A percentile compares a stretch with the other conserved stretches of the same genome.
These are phyloP conservation scores for Ogataea nonfermentans DNA, from an alignment of 805 yeast genomes.

Conservation along the genomic window DNA sequence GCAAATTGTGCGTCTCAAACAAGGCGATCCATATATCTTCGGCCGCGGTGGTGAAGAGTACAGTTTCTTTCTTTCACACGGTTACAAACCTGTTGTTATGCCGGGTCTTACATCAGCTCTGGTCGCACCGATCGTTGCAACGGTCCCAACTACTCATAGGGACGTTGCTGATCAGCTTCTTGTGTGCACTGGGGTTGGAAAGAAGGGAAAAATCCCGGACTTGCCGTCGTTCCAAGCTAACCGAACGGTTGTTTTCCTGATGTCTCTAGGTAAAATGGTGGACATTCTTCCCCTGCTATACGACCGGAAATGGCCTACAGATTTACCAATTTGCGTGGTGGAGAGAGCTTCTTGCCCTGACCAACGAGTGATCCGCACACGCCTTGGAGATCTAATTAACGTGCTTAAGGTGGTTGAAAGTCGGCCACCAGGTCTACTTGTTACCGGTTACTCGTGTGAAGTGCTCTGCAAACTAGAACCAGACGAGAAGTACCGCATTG, in stretches of 20 bases:
- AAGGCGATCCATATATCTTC: conserved; percentile 95
- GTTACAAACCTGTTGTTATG: conserved; percentile 68
- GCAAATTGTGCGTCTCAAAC: conserved; percentile 84
- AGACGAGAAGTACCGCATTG: conserved; percentile 23
- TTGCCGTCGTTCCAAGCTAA: conserved; percentile 70
- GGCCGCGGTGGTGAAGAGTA: conserved; percentile 97
- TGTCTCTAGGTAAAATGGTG: conserved; percentile 80
- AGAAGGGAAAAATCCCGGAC: conserved; percentile 76
- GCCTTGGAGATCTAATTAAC: conserved; percentile 59
- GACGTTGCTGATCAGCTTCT: conserved; percentile 90
- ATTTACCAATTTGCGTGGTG: conserved; percentile 77
- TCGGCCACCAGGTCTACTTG: conserved; percentile 88
- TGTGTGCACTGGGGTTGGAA: conserved; percentile 92
- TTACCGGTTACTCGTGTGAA: conserved; percentile 74
- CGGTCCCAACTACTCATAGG: conserved; percentile 89
- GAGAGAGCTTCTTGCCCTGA: conserved; percentile 95
- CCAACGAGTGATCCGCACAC: conserved; percentile 79
- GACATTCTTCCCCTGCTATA: conserved; percentile 49
- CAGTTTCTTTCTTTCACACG: conserved; percentile 62
- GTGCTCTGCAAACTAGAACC: conserved; percentile 23
- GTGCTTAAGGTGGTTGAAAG: conserved; percentile 79
- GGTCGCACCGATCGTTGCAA: conserved; percentile 79
- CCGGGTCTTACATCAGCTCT: conserved; percentile 91
- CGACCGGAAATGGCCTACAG: conserved; percentile 61
- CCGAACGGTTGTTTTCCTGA: conserved; percentile 82